Percentiles rank a stretch among this genome's conserved stretches.
Conservation (phyloP, 768 basidiomycete genomes). For the Sarcomyxa edulis region DNA sequence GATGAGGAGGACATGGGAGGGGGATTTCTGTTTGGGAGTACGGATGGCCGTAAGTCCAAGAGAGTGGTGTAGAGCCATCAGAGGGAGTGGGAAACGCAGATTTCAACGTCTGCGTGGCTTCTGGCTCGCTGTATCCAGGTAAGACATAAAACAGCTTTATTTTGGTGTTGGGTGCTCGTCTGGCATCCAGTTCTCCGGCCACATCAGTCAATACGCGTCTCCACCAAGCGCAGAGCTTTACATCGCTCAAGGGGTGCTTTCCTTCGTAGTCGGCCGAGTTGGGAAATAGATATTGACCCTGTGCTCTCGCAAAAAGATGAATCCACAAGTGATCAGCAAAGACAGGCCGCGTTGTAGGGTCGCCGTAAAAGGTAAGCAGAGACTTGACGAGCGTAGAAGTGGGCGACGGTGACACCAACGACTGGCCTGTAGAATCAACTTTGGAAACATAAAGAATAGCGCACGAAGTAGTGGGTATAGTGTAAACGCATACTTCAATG, state of each 20-base stretch:
- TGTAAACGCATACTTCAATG: constrained; percentile 77
- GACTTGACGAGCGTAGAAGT: constrained; percentile 65
- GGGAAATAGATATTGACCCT: constrained; percentile 91
- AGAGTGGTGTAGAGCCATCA: no score
- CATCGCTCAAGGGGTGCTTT: constrained; percentile 74
- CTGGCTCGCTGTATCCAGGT: constrained; percentile 63
- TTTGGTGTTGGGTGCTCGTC: constrained; percentile 20
- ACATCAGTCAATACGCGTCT: constrained; percentile 63
- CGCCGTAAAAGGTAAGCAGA: constrained; percentile 59
- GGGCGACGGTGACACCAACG: constrained; percentile 52
- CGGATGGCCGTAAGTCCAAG: constrained; percentile 80
- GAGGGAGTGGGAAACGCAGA: constrained; percentile 20
- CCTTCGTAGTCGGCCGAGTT: constrained; percentile 67
- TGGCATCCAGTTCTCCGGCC: constrained; percentile 31
- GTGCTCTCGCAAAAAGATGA: constrained; percentile 87
- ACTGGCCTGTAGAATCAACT: constrained; percentile 88
- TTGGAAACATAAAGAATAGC: constrained; percentile 89
- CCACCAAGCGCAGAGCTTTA: constrained; percentile 91
- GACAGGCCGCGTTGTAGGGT: constrained; percentile 58
- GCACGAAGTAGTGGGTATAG: constrained; percentile 59
- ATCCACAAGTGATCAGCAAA: constrained; percentile 60
- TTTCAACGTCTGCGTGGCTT: constrained; percentile 58
- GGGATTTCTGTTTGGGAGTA: constrained; percentile 53
- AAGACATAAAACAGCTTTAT: constrained; percentile 55
- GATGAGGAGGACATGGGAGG: constrained; percentile 32